Conservation (phyloP, 208 protist species). For the Leishmania lainsoni region DNA sequence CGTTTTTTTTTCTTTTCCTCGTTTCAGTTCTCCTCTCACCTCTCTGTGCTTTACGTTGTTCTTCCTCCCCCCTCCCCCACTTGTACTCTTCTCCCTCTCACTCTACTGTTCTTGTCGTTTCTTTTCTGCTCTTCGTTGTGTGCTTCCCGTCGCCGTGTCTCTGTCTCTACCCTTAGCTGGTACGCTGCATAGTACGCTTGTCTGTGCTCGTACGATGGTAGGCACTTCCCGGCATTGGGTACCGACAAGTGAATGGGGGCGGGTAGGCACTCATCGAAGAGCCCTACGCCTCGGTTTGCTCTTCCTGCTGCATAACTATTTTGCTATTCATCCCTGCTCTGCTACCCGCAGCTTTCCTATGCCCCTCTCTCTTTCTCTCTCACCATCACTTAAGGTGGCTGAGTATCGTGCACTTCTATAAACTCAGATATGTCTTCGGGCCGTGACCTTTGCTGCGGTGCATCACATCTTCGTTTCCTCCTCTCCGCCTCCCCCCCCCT, state of each 20-base stretch:
- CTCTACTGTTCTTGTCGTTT: background rate
- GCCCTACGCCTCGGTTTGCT: background rate
- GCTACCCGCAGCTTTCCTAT: background rate
- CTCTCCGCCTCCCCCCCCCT: background rate
- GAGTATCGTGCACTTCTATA: background rate
- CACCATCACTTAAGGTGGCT: background rate
- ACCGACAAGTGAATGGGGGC: background rate
- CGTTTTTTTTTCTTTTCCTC: constrained; percentile 6
- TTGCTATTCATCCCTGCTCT: too few relatives aligned
- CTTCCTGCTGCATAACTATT: background rate
- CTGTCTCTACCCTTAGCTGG: background rate
- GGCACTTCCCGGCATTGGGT: background rate
- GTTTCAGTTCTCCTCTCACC: background rate
- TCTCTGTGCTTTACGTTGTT: background rate
- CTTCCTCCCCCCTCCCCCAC: background rate
- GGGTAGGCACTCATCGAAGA: background rate
- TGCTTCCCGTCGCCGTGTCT: background rate
- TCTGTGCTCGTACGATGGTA: background rate
- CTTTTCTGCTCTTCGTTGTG: background rate
- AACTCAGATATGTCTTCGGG: background rate
- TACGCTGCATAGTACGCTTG: background rate
- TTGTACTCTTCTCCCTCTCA: background rate
- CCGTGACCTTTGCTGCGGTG: background rate
- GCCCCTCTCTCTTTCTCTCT: background rate
- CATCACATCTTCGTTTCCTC: background rate